Conservation (phyloP, 768 basidiomycete genomes). For the Tephrocybe sp. region DNA sequence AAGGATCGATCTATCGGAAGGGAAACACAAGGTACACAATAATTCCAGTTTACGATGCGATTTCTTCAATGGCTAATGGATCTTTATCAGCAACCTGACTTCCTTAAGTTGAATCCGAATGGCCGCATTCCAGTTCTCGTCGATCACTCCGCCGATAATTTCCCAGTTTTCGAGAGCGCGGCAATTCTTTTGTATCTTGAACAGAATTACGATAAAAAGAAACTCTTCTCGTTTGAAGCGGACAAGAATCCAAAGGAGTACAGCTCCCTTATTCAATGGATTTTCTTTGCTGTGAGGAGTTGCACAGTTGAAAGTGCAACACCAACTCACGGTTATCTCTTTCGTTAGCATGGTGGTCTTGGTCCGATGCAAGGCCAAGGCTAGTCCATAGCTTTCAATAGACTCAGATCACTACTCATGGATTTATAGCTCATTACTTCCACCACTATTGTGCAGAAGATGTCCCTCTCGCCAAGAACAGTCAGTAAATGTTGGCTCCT, state of each 20-base stretch:
- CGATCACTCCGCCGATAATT: constrained; percentile 60
- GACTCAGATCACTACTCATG: no score
- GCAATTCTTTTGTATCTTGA: constrained; percentile 82
- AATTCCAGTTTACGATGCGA: background rate
- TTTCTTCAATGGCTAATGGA: no score
- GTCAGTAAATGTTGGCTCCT: constrained; percentile 26
- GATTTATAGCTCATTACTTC: constrained; percentile 77
- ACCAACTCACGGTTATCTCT: background rate
- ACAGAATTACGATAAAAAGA: constrained; percentile 79
- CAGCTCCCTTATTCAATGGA: constrained; percentile 81
- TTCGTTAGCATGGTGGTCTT: constrained; percentile 67
- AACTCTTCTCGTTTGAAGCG: constrained; percentile 66
- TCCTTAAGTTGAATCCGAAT: constrained; percentile 72
- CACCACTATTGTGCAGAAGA: constrained; percentile 59
- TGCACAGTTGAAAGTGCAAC: background rate
- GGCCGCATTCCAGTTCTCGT: constrained; percentile 70
- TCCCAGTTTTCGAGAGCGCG: constrained; percentile 73
- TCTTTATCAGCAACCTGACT: constrained; percentile 56
- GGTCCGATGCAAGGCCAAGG: constrained; percentile 87
- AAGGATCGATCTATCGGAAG: constrained; percentile 11
- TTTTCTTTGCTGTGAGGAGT: constrained; percentile 71
- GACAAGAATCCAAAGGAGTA: constrained; percentile 54
- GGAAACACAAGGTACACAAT: constrained; percentile 12
- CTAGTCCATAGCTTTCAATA: constrained; percentile 14
- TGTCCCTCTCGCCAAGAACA: constrained; percentile 68